phyloP scores from a whole-genome alignment of 306 rosid genomes.

The Casuarina equisetifolia region DNA sequence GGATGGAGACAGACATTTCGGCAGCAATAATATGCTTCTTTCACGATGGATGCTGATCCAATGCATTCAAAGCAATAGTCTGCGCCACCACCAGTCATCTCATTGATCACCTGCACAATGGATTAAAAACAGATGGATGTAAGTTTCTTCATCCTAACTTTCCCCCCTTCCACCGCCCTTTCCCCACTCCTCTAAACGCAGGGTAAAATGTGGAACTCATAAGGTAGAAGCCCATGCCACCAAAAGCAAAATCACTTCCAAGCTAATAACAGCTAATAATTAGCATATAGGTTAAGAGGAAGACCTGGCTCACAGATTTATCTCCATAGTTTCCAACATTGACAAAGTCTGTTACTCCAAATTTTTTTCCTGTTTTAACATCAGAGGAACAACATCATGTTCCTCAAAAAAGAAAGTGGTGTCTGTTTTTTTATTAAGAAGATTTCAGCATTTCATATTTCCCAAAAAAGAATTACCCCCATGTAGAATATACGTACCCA shows the following conservation, averaged over 20 bases:
- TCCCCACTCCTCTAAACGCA: neutral
- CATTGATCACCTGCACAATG: constrained; percentile 48
- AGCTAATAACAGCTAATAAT: neutral
- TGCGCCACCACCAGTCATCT: constrained; percentile 75
- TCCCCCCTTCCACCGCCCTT: neutral
- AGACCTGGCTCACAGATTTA: constrained; percentile 76
- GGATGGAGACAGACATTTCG: constrained; percentile 50
- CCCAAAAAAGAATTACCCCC: neutral
- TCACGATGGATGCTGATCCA: constrained; percentile 65
- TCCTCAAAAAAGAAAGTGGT: neutral
- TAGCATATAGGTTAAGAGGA: neutral
- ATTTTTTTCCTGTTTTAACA: constrained; percentile 58
- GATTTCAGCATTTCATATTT: neutral
- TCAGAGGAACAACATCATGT: neutral
- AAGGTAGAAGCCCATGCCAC: neutral
- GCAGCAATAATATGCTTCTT: constrained; percentile 74
- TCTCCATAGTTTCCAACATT: constrained; percentile 42
- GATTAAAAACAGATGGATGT: neutral
- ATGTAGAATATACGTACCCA: constrained; percentile 44
- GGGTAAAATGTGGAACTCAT: neutral
- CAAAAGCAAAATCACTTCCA: neutral
- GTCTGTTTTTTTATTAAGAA: neutral
- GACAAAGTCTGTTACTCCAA: constrained; percentile 73
- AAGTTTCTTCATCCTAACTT: neutral
- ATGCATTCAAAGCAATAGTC: constrained; percentile 90